These are phyloP conservation scores for Mucor lusitanicus DNA, from an alignment of 371 early-diverging fungal genomes.

Conservation along the genomic window DNA sequence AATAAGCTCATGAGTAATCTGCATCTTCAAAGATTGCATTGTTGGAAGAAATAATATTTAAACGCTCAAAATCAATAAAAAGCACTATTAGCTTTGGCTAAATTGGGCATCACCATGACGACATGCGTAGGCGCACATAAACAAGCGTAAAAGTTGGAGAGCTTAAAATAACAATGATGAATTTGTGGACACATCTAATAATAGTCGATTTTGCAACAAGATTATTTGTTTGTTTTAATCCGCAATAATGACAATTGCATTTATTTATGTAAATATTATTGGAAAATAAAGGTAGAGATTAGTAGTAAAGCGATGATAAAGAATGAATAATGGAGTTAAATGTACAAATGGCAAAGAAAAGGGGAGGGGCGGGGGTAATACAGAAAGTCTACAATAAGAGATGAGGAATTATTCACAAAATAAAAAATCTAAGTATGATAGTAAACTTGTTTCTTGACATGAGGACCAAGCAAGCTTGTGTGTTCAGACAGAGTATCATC, in stretches of 20 bases:
- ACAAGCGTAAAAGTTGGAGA: too few species aligned
- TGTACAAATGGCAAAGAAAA: neutral
- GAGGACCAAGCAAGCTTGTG: neutral
- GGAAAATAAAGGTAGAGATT: neutral
- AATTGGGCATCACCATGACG: too few species aligned
- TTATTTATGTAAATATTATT: neutral
- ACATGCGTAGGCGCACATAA: too few species aligned
- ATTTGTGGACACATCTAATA: neutral
- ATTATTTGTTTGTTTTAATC: neutral
- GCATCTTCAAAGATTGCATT: too few species aligned
- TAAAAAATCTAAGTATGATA: neutral
- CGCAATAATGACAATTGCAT: neutral
- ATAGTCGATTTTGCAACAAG: neutral
- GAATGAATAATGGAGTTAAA: neutral
- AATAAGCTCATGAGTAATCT: too few species aligned
- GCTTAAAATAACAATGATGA: neutral
- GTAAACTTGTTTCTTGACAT: neutral
- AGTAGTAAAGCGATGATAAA: neutral
- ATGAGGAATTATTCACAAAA: neutral
- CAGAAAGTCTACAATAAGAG: neutral
- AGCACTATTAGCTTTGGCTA: too few species aligned
- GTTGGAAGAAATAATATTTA: too few species aligned
- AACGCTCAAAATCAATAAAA: too few species aligned
- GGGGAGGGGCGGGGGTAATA: neutral
- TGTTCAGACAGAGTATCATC: constrained; percentile 1